Percentiles rank a stretch among this genome's conserved stretches.
phyloP scores from a whole-genome alignment of 805 yeast genomes.

The Teunomyces kruisii region DNA sequence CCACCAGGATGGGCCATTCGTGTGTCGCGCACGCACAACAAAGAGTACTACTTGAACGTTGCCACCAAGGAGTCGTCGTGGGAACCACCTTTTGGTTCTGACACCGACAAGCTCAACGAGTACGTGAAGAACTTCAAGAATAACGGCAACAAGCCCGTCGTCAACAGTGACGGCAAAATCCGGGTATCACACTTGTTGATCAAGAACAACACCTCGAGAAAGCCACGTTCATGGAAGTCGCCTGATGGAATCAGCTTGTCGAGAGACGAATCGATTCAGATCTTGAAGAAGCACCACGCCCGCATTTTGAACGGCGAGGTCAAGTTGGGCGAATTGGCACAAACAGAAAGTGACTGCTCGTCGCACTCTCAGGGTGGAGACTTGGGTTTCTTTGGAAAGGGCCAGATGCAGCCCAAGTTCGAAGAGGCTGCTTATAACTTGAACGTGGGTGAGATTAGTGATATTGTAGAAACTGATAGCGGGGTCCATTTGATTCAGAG shows the following conservation, averaged over 20 bases:
- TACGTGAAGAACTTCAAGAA: slow-evolving; percentile 48
- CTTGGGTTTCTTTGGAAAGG: slow-evolving; percentile 81
- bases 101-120: slow-evolving; percentile 53
- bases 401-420: slow-evolving; percentile 94
- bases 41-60: slow-evolving; percentile 80
- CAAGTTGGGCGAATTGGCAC: slow-evolving; percentile 70
- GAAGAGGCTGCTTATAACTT: slow-evolving; percentile 84
- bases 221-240: slow-evolving; percentile 90
- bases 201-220: slow-evolving; percentile 79
- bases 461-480: slow-evolving; percentile 82
- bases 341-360: slow-evolving; percentile 83
- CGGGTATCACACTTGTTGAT: slow-evolving; percentile 80
- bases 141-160: slow-evolving; percentile 46
- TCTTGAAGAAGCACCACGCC: slow-evolving; percentile 55
- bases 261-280: slow-evolving; percentile 79
- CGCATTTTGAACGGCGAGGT: slow-evolving; percentile 63
- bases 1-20: slow-evolving; percentile 84
- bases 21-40: slow-evolving; percentile 73
- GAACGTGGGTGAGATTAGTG: slow-evolving; percentile 80
- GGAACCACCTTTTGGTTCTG: slow-evolving; percentile 89
- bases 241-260: slow-evolving; percentile 68
- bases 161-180: slow-evolving; percentile 52
- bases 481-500: slow-evolving; percentile 90
- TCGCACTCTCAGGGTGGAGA: slow-evolving; percentile 90
- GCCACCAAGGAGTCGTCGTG: slow-evolving; percentile 74